phyloP scores from a whole-genome alignment of 345 rosid species.

The Geranium brycei region DNA sequence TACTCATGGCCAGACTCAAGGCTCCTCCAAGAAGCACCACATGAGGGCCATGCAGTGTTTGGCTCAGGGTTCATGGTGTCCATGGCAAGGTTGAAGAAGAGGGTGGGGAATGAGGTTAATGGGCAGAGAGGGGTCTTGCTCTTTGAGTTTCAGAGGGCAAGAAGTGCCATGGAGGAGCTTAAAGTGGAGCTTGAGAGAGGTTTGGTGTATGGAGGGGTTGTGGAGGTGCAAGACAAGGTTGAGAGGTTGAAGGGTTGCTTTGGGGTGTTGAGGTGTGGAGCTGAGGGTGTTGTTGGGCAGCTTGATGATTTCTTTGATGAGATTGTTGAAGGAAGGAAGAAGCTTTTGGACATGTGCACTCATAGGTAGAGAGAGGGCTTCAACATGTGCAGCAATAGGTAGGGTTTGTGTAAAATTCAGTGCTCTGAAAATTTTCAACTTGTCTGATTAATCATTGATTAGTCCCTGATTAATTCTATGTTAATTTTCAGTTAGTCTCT shows the following conservation, averaged over 20 bases:
- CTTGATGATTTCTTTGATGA: constrained; percentile 90
- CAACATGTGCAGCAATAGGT: not conserved
- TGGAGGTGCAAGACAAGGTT: constrained; percentile 37
- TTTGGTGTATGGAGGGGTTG: constrained; percentile 19
- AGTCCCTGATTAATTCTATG: too few relatives aligned
- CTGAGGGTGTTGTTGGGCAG: constrained; percentile 49
- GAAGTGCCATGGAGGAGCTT: constrained; percentile 48
- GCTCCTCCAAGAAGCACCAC: constrained; percentile 14
- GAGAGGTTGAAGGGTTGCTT: constrained; percentile 44
- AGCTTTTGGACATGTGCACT: constrained; percentile 66
- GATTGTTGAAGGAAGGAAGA: constrained; percentile 75
- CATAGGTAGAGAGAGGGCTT: constrained; percentile 33
- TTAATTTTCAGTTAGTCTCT: too few relatives aligned
- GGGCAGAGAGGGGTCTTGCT: constrained; percentile 36
- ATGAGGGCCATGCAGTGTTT: constrained; percentile 14
- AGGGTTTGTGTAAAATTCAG: not conserved
- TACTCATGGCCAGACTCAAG: constrained; percentile 32
- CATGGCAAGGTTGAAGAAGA: constrained; percentile 42
- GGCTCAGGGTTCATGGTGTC: constrained; percentile 46
- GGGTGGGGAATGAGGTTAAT: constrained; percentile 40
- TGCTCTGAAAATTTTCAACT: too few relatives aligned
- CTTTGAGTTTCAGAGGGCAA: constrained; percentile 47
- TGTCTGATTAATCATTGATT: too few relatives aligned
- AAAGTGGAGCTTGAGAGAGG: constrained; percentile 40
- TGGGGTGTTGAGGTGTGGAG: constrained; percentile 53